Conservation (phyloP, 2,329 filamentous ascomycete species). For the Periconia macrospinosa region DNA sequence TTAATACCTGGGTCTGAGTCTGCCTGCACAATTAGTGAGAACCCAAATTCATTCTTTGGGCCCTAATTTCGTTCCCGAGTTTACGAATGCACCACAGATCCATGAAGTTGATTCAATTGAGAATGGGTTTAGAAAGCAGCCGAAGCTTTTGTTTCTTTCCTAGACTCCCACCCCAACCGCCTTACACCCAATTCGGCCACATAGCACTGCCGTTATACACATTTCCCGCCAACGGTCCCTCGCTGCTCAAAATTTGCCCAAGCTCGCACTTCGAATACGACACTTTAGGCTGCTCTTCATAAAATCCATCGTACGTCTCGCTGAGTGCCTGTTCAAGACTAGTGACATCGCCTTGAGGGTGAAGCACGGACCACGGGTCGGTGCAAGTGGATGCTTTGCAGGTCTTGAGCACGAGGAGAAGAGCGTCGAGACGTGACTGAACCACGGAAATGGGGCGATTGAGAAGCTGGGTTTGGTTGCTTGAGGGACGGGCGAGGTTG, state of each 20-base stretch:
- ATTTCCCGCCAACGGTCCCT: neutral
- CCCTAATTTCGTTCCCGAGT: no score
- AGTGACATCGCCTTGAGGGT: constrained; percentile 56
- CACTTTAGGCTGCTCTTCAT: constrained; percentile 29
- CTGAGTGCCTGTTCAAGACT: constrained; percentile 56
- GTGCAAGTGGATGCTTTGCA: constrained; percentile 59
- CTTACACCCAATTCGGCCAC: neutral
- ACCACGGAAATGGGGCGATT: constrained; percentile 15
- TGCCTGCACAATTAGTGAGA: no score
- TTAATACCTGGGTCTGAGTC: no score
- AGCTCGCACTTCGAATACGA: neutral
- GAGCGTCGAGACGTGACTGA: constrained; percentile 51
- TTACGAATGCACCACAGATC: no score
- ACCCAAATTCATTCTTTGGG: no score
- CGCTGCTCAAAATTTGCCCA: neutral
- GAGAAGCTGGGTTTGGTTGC: constrained; percentile 2
- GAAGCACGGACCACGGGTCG: constrained; percentile 60
- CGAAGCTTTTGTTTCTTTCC: no score
- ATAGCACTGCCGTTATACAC: neutral
- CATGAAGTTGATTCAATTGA: no score
- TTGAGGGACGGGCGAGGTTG: constrained; percentile 40
- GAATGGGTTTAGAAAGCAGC: no score
- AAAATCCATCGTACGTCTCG: constrained; percentile 56
- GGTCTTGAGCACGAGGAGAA: constrained; percentile 64
- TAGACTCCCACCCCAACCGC: no score